Base-by-base conservation (phyloP, 805 yeast genomes). In the Metschnikowia matae region DNA sequence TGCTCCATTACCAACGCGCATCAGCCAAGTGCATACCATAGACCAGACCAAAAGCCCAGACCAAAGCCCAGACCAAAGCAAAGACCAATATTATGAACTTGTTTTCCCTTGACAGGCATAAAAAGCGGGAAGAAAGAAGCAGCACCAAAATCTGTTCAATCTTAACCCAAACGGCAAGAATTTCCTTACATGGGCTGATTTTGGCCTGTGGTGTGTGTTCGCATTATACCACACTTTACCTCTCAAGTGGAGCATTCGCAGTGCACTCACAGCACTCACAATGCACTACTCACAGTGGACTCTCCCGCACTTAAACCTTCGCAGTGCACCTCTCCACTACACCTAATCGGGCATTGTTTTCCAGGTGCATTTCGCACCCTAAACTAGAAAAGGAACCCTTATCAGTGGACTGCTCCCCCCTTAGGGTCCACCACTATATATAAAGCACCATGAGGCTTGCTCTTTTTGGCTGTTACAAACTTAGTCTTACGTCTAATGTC, bases 291-390 rank as follows among this genome's bases (percentile, higher is more conserved):
- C 20, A 18, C 20, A 18, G 41, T 11, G 18, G 11, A 13, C 41
- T 18, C 20, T 18, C 7, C 41, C 32, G 14, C 18, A 23, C 15
- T 23, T n/a, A 3, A 14, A 20, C 40, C 13, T 38, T 20, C 40
- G 40, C 40, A 38, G 15, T 20, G 8, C 4, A 14, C 29, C 17
- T 13, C 34, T 13, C 34, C 23, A 18, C 21, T 8, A 8, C 29
- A 17, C 40, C 46, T 44, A 44, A 44, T 44, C 40, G 17, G 46
- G 46, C 34, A 44, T 6, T 35, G 23, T 44, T 35, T 44, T 44
- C 46, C 46, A 23, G 46, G 18, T 15, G 46, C 46, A 23, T 44
- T 44, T 44, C 46, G 46, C 46, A 44, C 46, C 46, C 46, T 44
- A 44, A 44, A 35, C 10, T 40, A 44, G 46, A 34, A 15, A 35